These are phyloP conservation scores for Wallacemonas sp. DNA, from an alignment of 208 protist genomes.

Conservation along the genomic window DNA sequence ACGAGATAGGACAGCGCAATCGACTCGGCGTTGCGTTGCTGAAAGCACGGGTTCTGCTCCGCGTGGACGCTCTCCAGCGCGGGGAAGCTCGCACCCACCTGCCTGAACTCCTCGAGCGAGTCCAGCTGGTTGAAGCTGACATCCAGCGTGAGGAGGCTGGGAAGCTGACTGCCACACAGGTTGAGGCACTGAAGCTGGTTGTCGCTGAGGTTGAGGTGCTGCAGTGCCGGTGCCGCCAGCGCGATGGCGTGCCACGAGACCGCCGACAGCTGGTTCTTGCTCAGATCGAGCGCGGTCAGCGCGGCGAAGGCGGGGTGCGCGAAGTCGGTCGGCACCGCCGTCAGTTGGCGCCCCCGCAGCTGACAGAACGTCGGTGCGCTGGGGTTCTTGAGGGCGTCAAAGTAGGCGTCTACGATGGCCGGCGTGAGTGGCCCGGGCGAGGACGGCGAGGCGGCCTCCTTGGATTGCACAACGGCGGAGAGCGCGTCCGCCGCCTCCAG, in stretches of 20 bases:
- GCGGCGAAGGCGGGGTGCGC: slow-evolving; percentile 19
- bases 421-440: slow-evolving; percentile 26
- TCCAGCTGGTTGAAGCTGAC: slow-evolving; percentile 57
- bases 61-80: slow-evolving; percentile 47
- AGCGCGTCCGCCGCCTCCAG: slow-evolving; percentile 11
- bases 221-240: slow-evolving; percentile 46
- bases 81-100: slow-evolving; percentile 33
- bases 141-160: slow-evolving; percentile 34
- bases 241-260: slow-evolving; percentile 57
- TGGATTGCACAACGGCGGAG: neutral
- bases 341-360: slow-evolving; percentile 42
- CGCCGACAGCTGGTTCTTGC: slow-evolving; percentile 47
- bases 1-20: slow-evolving; percentile 21
- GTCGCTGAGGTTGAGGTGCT: slow-evolving; percentile 49
- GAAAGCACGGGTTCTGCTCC: slow-evolving; percentile 71
- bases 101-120: slow-evolving; percentile 38
- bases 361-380: slow-evolving; percentile 28
- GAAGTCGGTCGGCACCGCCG: slow-evolving; percentile 40
- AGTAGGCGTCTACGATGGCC: slow-evolving; percentile 36
- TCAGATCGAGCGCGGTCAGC: slow-evolving; percentile 57
- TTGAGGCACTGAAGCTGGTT: slow-evolving; percentile 32
- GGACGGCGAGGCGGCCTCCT: neutral
- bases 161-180: slow-evolving; percentile 17
- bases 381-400: slow-evolving; percentile 17
- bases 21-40: slow-evolving; percentile 8